These are phyloP conservation scores for Saturnispora dispora DNA, from an alignment of 805 yeast species.

Conservation along the genomic window DNA sequence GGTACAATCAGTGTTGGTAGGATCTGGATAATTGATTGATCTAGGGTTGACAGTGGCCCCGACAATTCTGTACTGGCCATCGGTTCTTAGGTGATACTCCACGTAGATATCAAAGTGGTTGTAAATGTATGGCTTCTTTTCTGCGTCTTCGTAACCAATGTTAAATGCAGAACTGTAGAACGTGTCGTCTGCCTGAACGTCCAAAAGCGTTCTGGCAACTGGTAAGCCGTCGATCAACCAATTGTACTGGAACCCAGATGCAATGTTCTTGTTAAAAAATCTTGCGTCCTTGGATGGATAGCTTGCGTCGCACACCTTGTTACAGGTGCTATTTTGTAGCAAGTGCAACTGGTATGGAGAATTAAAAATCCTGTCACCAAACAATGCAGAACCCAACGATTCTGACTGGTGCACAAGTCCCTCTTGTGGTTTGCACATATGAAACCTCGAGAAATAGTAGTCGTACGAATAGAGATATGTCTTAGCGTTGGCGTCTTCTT, in stretches of 20 bases:
- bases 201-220: constrained; percentile 59
- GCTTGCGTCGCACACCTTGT: constrained; percentile 48
- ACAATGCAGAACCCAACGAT: constrained; percentile 83
- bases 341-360: constrained; percentile 80
- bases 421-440: constrained; percentile 69
- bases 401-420: constrained; percentile 72
- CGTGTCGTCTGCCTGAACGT: constrained; percentile 46
- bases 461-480: constrained; percentile 66
- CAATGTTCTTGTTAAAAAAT: constrained; percentile 70
- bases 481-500: constrained; percentile 34
- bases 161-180: constrained; percentile 79
- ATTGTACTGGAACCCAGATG: constrained; percentile 77
- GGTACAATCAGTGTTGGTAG: constrained; percentile 16
- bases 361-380: constrained; percentile 91
- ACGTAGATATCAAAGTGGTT: constrained; percentile 75
- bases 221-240: constrained; percentile 96
- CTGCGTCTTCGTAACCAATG: constrained; percentile 59
- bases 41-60: constrained; percentile 75
- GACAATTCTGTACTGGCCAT: constrained; percentile 71
- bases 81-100: constrained; percentile 73
- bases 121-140: constrained; percentile 46
- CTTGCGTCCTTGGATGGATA: constrained; percentile 60
- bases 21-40: constrained; percentile 32
- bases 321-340: constrained; percentile 66
- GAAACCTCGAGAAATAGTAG: constrained; percentile 75